Evolutionary conservation across 495 filamentous ascomycete genomes (phyloP), one percentile per base, ranked within the genome.

Genomic region (Xylaria sp.): DNA sequence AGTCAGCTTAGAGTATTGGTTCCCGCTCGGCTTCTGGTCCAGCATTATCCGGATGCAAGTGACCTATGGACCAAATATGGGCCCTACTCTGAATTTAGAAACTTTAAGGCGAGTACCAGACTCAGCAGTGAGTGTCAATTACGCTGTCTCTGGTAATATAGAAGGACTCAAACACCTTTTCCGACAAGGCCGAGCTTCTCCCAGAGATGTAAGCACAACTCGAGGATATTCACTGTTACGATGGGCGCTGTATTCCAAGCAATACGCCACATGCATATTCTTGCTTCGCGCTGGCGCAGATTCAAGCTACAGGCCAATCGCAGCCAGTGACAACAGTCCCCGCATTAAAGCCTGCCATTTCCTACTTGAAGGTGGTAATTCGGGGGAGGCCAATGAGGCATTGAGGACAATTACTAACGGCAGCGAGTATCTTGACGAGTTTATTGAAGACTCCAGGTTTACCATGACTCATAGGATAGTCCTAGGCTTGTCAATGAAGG

Each of bases 231-330:
- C 71, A 21, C 40, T 76, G 41, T 17, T 61, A 21, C 66, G 48
- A 52, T 80, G 77, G 78, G 78, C 78, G 31, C 21, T 80, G 15
- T 80, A 79, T 67, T 73, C 70, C 8, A 74, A 79, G 61, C 76
- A 78, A 53, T 75, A 76, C 66, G 68, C 74, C 31, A 79, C 77
- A 12, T 72, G 68, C 33, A 26, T 73, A 43, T 79, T 80, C 71
- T 69, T 80, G 15, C n/a, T 79, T 4, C 24, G 72, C 12, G 74
- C 72, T 55, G 79, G 79, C 15, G 77, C 75, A 14, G 75, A 80
- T 74, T 43, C 72, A 2, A 75, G 79, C 35, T 79, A 80, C 41
- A 75, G 68, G 72, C 73, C 79, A 14, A 71, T 70, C 21, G 57
- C 57, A 35, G 24, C 57, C 12, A 59, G 67, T 40, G 78, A 80